Evolutionary conservation across 768 basidiomycete genomes (phyloP).

Genomic region (Russula sp.): DNA sequence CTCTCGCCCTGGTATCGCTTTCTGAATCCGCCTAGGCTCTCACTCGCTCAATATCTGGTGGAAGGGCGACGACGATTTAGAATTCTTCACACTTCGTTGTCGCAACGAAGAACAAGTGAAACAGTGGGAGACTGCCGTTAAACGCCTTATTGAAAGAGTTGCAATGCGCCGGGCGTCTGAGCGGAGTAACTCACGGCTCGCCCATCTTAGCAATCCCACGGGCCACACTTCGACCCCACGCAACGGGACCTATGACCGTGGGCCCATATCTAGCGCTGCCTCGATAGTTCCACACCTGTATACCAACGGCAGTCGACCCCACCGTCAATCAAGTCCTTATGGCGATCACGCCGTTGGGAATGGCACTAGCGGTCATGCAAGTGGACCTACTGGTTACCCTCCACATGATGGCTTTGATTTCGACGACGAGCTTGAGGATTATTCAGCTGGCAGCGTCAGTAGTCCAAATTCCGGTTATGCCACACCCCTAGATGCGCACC

Average conservation of each 20-base stretch:
- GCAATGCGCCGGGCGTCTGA: constrained; percentile 66
- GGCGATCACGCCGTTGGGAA: constrained; percentile 20
- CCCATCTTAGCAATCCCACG: constrained; percentile 39
- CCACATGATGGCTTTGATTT: constrained; percentile 66
- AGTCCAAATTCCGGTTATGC: constrained; percentile 58
- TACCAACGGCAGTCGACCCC: constrained; percentile 24
- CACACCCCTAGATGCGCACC: constrained; percentile 60
- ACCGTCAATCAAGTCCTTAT: constrained; percentile 19
- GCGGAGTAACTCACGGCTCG: constrained; percentile 50
- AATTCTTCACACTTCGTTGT: constrained; percentile 92
- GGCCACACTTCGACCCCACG: constrained; percentile 34
- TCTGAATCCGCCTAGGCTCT: constrained; percentile 36
- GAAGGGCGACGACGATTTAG: constrained; percentile 89
- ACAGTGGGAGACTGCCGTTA: constrained; percentile 89
- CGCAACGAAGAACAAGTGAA: constrained; percentile 86
- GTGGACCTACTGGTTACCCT: constrained; percentile 51
- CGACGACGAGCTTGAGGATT: constrained; percentile 77
- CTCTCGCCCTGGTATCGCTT: constrained; percentile 4
- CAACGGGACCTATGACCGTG: constrained; percentile 9
- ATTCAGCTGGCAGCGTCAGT: constrained; percentile 43
- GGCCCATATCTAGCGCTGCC: constrained; percentile 28
- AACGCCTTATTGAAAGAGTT: constrained; percentile 75
- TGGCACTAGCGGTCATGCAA: constrained; percentile 31
- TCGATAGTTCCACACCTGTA: constrained; percentile 23
- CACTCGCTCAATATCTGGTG: constrained; percentile 89